Base-by-base conservation (phyloP, 2,329 filamentous ascomycete genomes). In the Zalaria obscura region DNA sequence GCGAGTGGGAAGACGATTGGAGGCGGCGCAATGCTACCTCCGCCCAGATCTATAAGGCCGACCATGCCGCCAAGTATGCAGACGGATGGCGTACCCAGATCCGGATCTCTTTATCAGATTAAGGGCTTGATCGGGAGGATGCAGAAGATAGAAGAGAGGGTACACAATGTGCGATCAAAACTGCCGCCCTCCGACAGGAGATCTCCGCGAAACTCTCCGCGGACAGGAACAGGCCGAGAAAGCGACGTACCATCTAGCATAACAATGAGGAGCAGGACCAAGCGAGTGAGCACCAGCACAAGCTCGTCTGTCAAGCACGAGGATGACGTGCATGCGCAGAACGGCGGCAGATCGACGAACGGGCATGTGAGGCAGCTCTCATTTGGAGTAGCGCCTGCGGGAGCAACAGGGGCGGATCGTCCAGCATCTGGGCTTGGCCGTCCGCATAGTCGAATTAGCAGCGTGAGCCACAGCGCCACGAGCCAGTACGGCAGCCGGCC, bases 121-220 rank as follows among this genome's bases (percentile, higher is more conserved):
- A 85, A 89, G 48, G 83, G 81, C 27, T 78, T 98, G 49, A 94
- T 93, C 44, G 88, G 86, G 27, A 91, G 96, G 64, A 95, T 96
- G 87, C 86, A 95, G 62, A 84, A 86, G 50, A 78, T 98, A 46
- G 91, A 96, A 60, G 85, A 91, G 48, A 77, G 91, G 36, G 89
- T 98, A 6, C 87, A 96, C 46, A 86, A 81, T 25, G 91, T 82
- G 11, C 79, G 87, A 51, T 95, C 89, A 33, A 94, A 91, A 62
- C 74, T 98, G 18, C 91, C 91, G 2, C 85, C 82, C 4, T 93
- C 87, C n/a, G 86, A 88, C 25, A 75, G 84, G 38, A 68, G 42
- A 2, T 41, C 52, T 28, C 38, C 45, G 5, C 42, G 43, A 35
- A 42, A 40, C 28, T 47, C 45, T 5, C 45, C 45, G 35, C 38